phyloP scores from a whole-genome alignment of 257 asterid genomes.

The Linaria vulgaris region DNA sequence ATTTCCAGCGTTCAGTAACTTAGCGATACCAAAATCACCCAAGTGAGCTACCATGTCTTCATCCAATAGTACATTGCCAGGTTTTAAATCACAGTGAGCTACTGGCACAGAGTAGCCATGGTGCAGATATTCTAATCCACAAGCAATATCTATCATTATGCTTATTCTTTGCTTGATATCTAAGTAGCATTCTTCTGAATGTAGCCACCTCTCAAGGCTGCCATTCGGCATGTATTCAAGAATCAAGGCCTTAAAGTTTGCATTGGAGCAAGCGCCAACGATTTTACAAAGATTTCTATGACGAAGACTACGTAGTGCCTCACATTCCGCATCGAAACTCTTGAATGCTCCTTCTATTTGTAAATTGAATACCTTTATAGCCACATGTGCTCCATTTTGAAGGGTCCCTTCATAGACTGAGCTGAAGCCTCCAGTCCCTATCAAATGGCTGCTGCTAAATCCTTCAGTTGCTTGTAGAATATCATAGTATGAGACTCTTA shows the following conservation, averaged over 20 bases:
- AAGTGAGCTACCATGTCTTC: slow-evolving; percentile 19
- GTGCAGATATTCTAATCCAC: slow-evolving; percentile 32
- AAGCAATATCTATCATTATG: slow-evolving; percentile 25
- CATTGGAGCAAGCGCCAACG: slow-evolving; percentile 26
- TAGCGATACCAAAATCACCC: slow-evolving; percentile 30
- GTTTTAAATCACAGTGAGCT: slow-evolving; percentile 32
- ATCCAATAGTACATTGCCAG: slow-evolving; percentile 27
- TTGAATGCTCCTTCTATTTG: slow-evolving; percentile 17
- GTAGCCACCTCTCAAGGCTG: slow-evolving; percentile 32
- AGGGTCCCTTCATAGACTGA: slow-evolving; percentile 29
- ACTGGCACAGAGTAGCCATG: slow-evolving; percentile 20
- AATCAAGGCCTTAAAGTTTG: slow-evolving; percentile 31
- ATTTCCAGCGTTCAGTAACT: slow-evolving; percentile 17
- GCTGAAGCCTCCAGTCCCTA: slow-evolving; percentile 23
- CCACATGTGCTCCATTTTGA: slow-evolving; percentile 21
- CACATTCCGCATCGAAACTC: slow-evolving; percentile 28
- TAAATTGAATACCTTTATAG: slow-evolving; percentile 26
- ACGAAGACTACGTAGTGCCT: slow-evolving; percentile 25
- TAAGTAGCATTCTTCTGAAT: slow-evolving; percentile 17
- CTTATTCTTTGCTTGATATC: slow-evolving; percentile 21
- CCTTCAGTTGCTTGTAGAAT: slow-evolving; percentile 6
- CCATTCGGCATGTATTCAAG: slow-evolving; percentile 31
- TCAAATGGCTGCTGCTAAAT: too few species aligned
- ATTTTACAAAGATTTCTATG: slow-evolving; percentile 31
- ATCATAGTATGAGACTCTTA: slow-evolving; percentile 24